Evolutionary conservation across 2,329 filamentous ascomycete genomes (phyloP).

Genomic region (Periglandula ipomoeae): DNA sequence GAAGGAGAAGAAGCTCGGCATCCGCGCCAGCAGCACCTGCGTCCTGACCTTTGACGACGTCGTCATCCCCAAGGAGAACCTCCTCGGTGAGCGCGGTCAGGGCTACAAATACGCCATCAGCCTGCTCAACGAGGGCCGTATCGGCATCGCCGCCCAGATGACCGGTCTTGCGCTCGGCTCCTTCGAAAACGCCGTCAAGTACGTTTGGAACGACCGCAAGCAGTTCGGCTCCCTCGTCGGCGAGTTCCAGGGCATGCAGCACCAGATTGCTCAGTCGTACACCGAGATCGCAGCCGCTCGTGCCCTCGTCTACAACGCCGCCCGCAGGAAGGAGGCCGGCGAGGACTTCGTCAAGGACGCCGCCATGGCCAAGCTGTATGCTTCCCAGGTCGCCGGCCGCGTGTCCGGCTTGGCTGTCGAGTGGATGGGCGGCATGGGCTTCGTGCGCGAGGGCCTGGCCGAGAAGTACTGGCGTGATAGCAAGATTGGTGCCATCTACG

Average conservation of each 20-base stretch:
- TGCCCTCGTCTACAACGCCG: constrained; percentile 89
- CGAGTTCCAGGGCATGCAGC: constrained; percentile 98
- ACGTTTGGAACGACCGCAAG: constrained; percentile 97
- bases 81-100: constrained; percentile 80
- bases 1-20: constrained; percentile 99
- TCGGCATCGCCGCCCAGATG: constrained; percentile 98
- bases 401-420: constrained; percentile 84
- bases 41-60: constrained; percentile 98
- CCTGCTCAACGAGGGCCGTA: constrained; percentile 89
- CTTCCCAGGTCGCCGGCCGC: constrained; percentile 82
- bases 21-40: constrained; percentile 90
- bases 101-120: constrained; percentile 98
- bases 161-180: constrained; percentile 90
- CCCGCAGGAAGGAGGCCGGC: constrained; percentile 95
- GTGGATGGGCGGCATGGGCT: constrained; percentile 99
- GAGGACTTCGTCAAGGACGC: constrained; percentile 92
- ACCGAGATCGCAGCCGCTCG: constrained; percentile 87
- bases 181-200: constrained; percentile 85
- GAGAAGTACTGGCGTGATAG: constrained; percentile 98
- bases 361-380: constrained; percentile 95
- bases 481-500: constrained; percentile 98
- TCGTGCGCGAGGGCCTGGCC: constrained; percentile 88
- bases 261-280: constrained; percentile 94
- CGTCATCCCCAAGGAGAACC: constrained; percentile 75
- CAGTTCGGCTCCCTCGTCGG: constrained; percentile 92